Percentiles rank a stretch among this genome's conserved stretches.
phyloP scores from a whole-genome alignment of 768 basidiomycete species.

The Suillus brevipes region DNA sequence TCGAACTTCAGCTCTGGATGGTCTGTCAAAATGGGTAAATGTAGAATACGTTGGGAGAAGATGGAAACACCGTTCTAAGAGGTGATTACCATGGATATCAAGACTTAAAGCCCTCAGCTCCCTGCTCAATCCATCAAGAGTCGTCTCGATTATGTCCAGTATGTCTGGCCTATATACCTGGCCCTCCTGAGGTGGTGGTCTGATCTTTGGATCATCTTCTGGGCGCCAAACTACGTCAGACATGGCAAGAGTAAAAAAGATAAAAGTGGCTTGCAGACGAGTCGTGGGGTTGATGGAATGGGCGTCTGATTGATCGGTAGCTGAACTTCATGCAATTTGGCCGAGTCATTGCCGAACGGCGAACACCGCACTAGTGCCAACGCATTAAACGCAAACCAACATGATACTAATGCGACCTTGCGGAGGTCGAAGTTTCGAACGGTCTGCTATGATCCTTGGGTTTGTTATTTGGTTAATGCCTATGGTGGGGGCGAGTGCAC shows the following conservation, averaged over 20 bases:
- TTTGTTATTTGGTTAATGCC: background rate
- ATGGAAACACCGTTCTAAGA: background rate
- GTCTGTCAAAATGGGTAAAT: conserved; percentile 38
- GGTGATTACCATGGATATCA: conserved; percentile 62
- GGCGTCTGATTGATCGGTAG: background rate
- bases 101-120: conserved; percentile 64
- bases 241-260: conserved; percentile 2
- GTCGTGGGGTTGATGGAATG: background rate
- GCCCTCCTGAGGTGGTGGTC: conserved; percentile 27
- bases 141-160: conserved; percentile 55
- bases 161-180: conserved; percentile 57
- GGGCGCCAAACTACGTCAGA: conserved; percentile 44
- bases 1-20: conserved; percentile 71
- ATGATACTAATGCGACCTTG: background rate
- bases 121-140: conserved; percentile 49
- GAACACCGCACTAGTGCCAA: background rate
- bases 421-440: background rate
- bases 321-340: background rate
- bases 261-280: background rate
- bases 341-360: background rate
- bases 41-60: background rate
- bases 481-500: background rate
- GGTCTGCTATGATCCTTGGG: background rate
- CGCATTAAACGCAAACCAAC: background rate
- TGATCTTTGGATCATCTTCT: conserved; percentile 21